Evolutionary conservation across 108 stramenopile genomes (phyloP).

Genomic region (Nitzschia inconspicua): DNA sequence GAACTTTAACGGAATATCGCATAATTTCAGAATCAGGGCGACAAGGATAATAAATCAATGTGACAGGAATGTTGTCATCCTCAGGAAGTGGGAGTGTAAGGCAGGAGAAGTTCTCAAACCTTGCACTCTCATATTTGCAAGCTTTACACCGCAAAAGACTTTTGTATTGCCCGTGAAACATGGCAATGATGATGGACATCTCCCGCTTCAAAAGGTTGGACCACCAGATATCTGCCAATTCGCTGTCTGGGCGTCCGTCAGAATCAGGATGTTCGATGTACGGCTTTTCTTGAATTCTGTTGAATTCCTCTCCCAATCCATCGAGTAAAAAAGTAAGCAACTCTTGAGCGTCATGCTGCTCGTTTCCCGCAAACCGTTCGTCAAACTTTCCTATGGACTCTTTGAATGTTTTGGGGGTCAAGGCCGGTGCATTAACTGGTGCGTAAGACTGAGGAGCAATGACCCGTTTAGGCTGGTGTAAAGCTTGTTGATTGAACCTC

Average conservation of each 20-base stretch:
- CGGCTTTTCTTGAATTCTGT: constrained; percentile 93
- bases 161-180: constrained; percentile 96
- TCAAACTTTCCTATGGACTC: constrained; percentile 87
- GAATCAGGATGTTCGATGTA: constrained; percentile 93
- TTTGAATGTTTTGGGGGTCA: constrained; percentile 93
- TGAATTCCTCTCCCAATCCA: constrained; percentile 96
- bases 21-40: constrained; percentile 31
- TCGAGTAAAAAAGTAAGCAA: constrained; percentile 86
- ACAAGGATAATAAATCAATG: constrained; percentile 63
- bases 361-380: constrained; percentile 91
- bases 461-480: constrained; percentile 39
- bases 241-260: constrained; percentile 89
- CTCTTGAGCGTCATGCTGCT: constrained; percentile 99
- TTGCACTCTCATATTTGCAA: constrained; percentile 93
- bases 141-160: constrained; percentile 89
- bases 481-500: constrained; percentile 32
- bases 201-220: constrained; percentile 90
- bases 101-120: constrained; percentile 96
- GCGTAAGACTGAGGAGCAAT: constrained; percentile 68
- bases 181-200: constrained; percentile 91
- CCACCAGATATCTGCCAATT: constrained; percentile 98
- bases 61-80: constrained; percentile 76
- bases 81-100: constrained; percentile 93
- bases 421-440: constrained; percentile 66
- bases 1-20: constrained; percentile 78